These are phyloP conservation scores for Rhodotorula sp. DNA, from an alignment of 1,284 basidiomycete genomes.

Conservation along the genomic window DNA sequence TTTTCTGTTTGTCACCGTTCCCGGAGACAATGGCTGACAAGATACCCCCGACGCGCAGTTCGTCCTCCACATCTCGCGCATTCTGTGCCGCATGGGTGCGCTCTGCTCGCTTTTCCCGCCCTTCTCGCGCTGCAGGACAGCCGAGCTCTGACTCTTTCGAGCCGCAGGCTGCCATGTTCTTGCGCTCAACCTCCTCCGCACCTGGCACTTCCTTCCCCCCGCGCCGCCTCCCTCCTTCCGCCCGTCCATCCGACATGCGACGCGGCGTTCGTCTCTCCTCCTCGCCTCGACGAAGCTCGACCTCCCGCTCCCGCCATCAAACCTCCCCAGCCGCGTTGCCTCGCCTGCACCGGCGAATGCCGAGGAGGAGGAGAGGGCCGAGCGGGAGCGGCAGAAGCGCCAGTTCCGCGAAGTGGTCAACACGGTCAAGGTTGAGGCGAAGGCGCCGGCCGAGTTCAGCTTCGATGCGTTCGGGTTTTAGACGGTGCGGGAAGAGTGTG, in stretches of 20 bases:
- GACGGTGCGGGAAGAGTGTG: background rate
- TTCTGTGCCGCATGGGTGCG: constrained; percentile 89
- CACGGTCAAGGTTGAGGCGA: constrained; percentile 28
- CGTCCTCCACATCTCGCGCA: constrained; percentile 84
- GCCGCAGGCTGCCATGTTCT: constrained; percentile 82
- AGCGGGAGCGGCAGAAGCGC: constrained; percentile 19
- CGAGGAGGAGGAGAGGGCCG: background rate
- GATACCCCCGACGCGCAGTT: constrained; percentile 55
- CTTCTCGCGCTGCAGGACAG: no score
- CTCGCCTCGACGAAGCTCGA: constrained; percentile 20
- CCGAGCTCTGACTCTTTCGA: constrained; percentile 24
- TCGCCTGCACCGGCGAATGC: constrained; percentile 2
- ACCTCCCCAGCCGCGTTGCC: constrained; percentile 13
- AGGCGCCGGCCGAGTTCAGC: constrained; percentile 27
- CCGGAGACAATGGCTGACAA: background rate
- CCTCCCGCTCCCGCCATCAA: constrained; percentile 10
- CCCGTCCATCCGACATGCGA: background rate
- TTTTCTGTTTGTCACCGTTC: background rate
- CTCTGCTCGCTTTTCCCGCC: constrained; percentile 6
- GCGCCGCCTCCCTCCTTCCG: background rate
- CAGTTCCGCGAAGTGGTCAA: constrained; percentile 26
- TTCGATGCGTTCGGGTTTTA: constrained; percentile 33
- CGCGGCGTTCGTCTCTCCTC: constrained; percentile 13
- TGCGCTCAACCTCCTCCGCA: constrained; percentile 75
- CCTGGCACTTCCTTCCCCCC: constrained; percentile 22